phyloP scores from a whole-genome alignment of 2,329 filamentous ascomycete genomes.

The Claviceps digitariae region DNA sequence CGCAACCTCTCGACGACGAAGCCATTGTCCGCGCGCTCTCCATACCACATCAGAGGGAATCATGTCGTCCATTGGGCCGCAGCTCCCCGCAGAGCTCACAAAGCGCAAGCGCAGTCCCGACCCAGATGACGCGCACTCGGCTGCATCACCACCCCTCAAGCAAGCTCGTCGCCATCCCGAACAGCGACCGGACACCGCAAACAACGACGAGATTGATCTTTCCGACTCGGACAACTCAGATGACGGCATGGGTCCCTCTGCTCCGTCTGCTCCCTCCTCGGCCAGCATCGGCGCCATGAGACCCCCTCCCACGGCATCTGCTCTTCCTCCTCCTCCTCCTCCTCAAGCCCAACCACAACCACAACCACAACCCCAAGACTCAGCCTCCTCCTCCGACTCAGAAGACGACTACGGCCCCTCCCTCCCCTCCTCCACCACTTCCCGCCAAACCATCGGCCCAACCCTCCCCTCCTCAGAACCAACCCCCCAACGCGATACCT shows the following conservation, averaged over 20 bases:
- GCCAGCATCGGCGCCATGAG: conserved; percentile 3
- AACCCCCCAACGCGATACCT: conserved; percentile 61
- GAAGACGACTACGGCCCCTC: conserved; percentile 45
- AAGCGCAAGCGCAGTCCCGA: conserved; percentile 45
- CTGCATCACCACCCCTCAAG: conserved; percentile 17
- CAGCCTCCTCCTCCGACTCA: conserved; percentile 27
- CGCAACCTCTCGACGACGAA: background rate
- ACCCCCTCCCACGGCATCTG: too few species aligned
- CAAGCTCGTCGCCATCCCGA: conserved; percentile 2
- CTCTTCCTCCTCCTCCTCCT: background rate
- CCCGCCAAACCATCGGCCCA: conserved; percentile 31
- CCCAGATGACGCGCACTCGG: conserved; percentile 16
- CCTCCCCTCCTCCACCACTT: conserved; percentile 32
- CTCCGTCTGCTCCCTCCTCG: conserved; percentile 19
- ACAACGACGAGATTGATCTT: conserved; percentile 26
- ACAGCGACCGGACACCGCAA: background rate
- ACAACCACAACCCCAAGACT: conserved; percentile 20
- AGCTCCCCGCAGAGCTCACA: conserved; percentile 52
- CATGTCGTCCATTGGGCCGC: conserved; percentile 59
- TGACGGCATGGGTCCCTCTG: conserved; percentile 23
- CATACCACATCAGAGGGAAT: background rate
- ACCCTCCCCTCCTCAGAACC: conserved; percentile 21
- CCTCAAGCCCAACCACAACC: conserved; percentile 17
- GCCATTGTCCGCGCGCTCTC: background rate
- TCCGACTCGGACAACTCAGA: conserved; percentile 17